Percentiles rank a stretch among this genome's conserved stretches.
These are phyloP conservation scores for Penicillium macrosclerotiorum DNA, from an alignment of 495 filamentous ascomycete genomes.

Conservation along the genomic window DNA sequence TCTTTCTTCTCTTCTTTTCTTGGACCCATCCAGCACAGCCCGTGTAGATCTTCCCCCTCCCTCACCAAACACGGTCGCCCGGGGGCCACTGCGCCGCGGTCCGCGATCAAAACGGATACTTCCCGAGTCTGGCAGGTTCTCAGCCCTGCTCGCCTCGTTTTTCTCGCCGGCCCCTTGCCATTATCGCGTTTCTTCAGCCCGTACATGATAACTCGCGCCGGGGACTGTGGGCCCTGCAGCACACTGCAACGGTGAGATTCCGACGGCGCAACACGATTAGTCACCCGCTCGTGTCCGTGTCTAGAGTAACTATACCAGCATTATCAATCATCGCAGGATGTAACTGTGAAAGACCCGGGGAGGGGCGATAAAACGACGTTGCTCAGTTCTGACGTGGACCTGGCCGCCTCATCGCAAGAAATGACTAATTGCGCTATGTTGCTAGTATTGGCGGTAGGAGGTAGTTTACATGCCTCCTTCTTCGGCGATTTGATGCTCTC, in stretches of 20 bases:
- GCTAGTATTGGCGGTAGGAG: too few species aligned
- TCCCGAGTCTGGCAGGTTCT: neutral
- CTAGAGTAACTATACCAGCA: neutral
- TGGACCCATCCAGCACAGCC: neutral
- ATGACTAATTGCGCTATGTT: too few species aligned
- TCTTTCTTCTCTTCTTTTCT: neutral
- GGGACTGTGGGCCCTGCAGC: slow-evolving; percentile 12
- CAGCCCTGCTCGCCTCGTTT: slow-evolving; percentile 13
- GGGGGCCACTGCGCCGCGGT: too few species aligned
- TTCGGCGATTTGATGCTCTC: too few species aligned
- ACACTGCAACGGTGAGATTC: slow-evolving; percentile 15
- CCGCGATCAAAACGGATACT: slow-evolving; percentile 8
- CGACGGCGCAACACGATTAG: neutral
- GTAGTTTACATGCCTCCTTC: too few species aligned
- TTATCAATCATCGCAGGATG: neutral
- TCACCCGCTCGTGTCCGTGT: neutral
- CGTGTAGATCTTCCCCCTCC: too few species aligned
- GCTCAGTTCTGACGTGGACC: too few species aligned
- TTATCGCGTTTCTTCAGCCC: neutral
- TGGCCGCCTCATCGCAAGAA: too few species aligned
- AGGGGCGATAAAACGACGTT: too few species aligned
- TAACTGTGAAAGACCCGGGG: too few species aligned
- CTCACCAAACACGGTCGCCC: too few species aligned
- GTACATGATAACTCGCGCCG: slow-evolving; percentile 5
- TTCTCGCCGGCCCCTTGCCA: neutral